These are phyloP conservation scores for Phlebiopsis flavidoalba DNA, from an alignment of 768 basidiomycete species.

Conservation along the genomic window DNA sequence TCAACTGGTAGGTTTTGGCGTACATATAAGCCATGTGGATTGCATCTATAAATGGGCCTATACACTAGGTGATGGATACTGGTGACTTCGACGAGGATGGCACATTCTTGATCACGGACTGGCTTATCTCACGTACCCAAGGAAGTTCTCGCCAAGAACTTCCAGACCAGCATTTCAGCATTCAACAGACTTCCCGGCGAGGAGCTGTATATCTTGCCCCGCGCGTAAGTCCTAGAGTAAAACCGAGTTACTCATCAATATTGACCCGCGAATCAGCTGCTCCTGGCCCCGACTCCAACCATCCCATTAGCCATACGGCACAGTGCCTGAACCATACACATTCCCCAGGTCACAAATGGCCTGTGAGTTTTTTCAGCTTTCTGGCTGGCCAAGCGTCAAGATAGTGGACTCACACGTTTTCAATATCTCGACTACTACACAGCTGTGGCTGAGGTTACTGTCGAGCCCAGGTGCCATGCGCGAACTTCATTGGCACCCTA, in stretches of 20 bases:
- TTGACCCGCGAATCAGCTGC: neutral
- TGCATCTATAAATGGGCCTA: neutral
- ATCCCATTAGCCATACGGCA: conserved; percentile 37
- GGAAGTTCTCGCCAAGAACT: conserved; percentile 32
- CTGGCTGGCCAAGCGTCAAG: conserved; percentile 37
- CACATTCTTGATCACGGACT: conserved; percentile 28
- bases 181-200: conserved; percentile 23
- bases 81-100: conserved; percentile 28
- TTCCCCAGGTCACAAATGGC: conserved; percentile 43
- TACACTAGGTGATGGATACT: conserved; percentile 27
- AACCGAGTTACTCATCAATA: neutral
- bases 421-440: conserved; percentile 42
- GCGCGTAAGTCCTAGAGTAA: conserved; percentile 9
- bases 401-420: conserved; percentile 47
- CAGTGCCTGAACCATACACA: conserved; percentile 40
- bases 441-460: conserved; percentile 51
- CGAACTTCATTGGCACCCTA: conserved; percentile 56
- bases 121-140: conserved; percentile 28
- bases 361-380: conserved; percentile 29
- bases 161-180: conserved; percentile 20
- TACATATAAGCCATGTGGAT: neutral
- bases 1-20: conserved; percentile 14
- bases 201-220: conserved; percentile 26
- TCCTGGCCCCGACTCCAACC: conserved; percentile 26
- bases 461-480: conserved; percentile 22